A percentile compares a stretch with the other conserved stretches of the same genome.
Conservation (phyloP, 1,139 yeast genomes). For the Debaryomyces coudertii region DNA sequence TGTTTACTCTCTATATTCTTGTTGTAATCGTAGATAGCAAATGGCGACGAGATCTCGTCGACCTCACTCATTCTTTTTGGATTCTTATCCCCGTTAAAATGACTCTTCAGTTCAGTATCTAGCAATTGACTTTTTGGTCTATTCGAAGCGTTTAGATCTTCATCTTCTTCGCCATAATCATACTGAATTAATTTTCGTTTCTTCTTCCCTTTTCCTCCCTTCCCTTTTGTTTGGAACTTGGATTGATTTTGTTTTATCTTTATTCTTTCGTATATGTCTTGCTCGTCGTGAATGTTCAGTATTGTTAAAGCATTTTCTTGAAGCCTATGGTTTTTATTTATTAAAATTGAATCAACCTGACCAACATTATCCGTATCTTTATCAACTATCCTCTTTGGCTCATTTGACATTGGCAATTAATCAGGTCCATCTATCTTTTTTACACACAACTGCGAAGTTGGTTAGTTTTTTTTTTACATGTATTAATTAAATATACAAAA, state of each 20-base stretch:
- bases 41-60: not conserved
- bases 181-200: constrained; percentile 5
- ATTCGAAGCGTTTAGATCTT: not conserved
- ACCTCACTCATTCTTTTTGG: not conserved
- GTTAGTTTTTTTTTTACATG: too few relatives aligned
- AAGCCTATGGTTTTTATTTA: not conserved
- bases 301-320: not conserved
- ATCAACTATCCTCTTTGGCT: not conserved
- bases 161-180: constrained; percentile 2
- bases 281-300: constrained; percentile 13
- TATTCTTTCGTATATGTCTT: constrained; percentile 12
- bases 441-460: too few relatives aligned
- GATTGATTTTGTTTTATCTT: constrained; percentile 1
- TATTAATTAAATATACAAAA: too few relatives aligned
- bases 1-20: not conserved
- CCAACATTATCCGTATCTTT: not conserved
- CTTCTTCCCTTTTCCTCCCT: constrained; percentile 2
- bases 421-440: too few relatives aligned
- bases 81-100: not conserved
- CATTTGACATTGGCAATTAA: not conserved
- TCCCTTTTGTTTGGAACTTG: not conserved
- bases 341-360: not conserved
- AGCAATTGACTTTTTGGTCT: not conserved
- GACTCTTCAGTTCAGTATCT: not conserved
- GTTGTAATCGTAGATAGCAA: not conserved